phyloP scores from a whole-genome alignment of 345 rosid species.

The Euphorbia peplus region DNA sequence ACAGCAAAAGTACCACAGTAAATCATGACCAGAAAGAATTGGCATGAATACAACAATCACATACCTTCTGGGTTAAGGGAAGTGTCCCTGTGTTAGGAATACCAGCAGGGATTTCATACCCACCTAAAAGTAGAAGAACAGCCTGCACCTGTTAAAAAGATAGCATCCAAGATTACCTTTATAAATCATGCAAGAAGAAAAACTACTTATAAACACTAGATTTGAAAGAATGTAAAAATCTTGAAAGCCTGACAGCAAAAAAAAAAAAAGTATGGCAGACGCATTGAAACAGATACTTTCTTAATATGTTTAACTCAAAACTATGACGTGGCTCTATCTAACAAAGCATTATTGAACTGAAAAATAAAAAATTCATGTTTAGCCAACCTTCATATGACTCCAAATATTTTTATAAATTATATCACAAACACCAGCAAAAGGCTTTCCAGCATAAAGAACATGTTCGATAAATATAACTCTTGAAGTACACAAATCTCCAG shows the following conservation, averaged over 20 bases:
- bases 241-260: background rate
- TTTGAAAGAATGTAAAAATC: background rate
- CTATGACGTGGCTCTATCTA: background rate
- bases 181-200: background rate
- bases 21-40: background rate
- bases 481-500: background rate
- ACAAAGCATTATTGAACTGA: background rate
- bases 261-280: background rate
- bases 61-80: slow-evolving; percentile 29
- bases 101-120: slow-evolving; percentile 42
- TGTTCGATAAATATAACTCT: background rate
- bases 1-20: background rate
- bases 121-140: slow-evolving; percentile 45
- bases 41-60: background rate
- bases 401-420: background rate
- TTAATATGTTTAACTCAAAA: background rate
- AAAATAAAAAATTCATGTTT: background rate
- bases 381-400: background rate
- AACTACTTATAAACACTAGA: background rate
- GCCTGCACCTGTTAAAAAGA: slow-evolving; percentile 40
- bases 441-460: background rate
- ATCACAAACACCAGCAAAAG: background rate
- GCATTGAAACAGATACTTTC: background rate
- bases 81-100: slow-evolving; percentile 32
- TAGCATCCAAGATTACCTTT: background rate